Evolutionary conservation across 371 early-diverging fungal genomes (phyloP).

Genomic region (Mortierella sp.): DNA sequence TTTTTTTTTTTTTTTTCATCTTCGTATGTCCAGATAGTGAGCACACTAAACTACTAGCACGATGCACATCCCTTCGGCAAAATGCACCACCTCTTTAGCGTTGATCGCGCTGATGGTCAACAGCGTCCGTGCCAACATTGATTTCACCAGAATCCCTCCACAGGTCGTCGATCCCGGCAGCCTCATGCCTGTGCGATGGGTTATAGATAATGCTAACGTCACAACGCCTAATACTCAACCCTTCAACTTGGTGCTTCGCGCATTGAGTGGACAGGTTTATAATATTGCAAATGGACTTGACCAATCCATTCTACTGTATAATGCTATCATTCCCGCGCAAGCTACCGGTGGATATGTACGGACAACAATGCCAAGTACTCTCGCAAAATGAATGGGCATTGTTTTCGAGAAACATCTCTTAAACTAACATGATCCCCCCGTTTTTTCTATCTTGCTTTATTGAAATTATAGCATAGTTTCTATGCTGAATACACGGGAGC

Average conservation of each 20-base stretch:
- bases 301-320: background rate
- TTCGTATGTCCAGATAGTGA: background rate
- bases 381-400: background rate
- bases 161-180: constrained; percentile 23
- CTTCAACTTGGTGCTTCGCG: constrained; percentile 30
- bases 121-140: constrained; percentile 29
- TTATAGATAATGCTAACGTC: background rate
- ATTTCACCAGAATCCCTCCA: constrained; percentile 1
- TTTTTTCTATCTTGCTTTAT: background rate
- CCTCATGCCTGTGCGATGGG: constrained; percentile 20
- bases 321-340: constrained; percentile 14
- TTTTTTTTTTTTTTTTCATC: background rate
- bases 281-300: constrained; percentile 2
- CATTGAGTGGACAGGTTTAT: constrained; percentile 27
- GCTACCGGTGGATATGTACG: constrained; percentile 39
- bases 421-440: background rate
- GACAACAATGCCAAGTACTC: background rate
- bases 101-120: constrained; percentile 11
- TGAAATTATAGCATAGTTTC: constrained; percentile 25
- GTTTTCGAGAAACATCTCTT: background rate
- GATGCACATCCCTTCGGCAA: constrained; percentile 6
- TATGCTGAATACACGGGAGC: constrained; percentile 24
- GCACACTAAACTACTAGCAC: background rate
- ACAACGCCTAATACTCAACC: constrained; percentile 12
- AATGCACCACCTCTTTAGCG: constrained; percentile 9